These are phyloP conservation scores for Urochloa ruziziensis DNA, from an alignment of 176 grass and related monocot genomes.

Conservation along the genomic window DNA sequence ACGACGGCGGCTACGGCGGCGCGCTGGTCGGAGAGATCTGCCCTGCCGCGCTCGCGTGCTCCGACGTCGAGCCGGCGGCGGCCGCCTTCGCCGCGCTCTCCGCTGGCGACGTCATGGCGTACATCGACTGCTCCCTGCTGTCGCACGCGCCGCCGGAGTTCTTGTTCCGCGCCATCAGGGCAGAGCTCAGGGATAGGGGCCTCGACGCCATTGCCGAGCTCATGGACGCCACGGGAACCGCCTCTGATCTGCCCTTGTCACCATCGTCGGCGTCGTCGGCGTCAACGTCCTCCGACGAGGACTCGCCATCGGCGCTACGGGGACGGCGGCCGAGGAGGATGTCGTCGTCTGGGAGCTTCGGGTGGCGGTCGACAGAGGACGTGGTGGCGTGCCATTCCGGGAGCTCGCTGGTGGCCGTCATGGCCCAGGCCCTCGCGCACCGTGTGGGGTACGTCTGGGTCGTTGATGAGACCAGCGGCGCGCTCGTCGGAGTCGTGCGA, in stretches of 20 bases:
- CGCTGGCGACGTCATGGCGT: slow-evolving; percentile 44
- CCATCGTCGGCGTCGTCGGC: neutral
- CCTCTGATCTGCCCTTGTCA: neutral
- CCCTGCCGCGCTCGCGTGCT: slow-evolving; percentile 38
- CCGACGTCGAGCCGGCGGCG: slow-evolving; percentile 29
- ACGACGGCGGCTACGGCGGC: too few relatives aligned
- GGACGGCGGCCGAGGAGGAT: neutral
- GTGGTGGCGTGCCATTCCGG: slow-evolving; percentile 60
- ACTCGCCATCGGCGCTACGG: neutral
- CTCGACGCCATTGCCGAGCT: slow-evolving; percentile 49
- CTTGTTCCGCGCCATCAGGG: slow-evolving; percentile 37
- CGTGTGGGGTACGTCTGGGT: slow-evolving; percentile 89
- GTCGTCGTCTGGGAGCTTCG: slow-evolving; percentile 43
- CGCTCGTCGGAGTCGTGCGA: slow-evolving; percentile 61
- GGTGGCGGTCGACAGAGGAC: slow-evolving; percentile 47
- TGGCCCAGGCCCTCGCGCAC: slow-evolving; percentile 77
- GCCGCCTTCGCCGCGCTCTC: slow-evolving; percentile 57
- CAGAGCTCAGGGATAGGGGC: slow-evolving; percentile 38
- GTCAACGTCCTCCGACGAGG: slow-evolving; percentile 56
- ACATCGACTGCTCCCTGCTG: slow-evolving; percentile 45
- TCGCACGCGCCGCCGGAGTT: slow-evolving; percentile 39
- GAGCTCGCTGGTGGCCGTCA: slow-evolving; percentile 84
- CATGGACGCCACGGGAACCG: slow-evolving; percentile 18
- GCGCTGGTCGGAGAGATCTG: slow-evolving; percentile 67
- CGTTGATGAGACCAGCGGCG: slow-evolving; percentile 49